Evolutionary conservation across 225 moss, liverwort and hornwort genomes (phyloP).

Genomic region (Physcomitrium patens): DNA sequence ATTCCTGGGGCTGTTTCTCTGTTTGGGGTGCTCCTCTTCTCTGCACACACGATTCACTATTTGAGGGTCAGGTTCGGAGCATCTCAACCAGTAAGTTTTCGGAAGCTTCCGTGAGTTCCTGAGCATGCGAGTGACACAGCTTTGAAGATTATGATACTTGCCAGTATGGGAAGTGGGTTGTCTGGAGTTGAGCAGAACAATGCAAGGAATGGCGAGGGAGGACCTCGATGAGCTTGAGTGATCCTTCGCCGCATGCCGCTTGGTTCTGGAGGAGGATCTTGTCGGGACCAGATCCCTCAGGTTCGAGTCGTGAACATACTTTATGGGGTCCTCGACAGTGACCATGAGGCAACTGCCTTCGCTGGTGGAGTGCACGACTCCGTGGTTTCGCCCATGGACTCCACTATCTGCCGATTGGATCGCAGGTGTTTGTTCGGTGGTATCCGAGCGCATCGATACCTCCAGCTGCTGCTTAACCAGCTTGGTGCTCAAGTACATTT

Average conservation of each 20-base stretch:
- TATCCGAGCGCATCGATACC: neutral
- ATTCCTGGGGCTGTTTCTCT: neutral
- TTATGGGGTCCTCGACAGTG: slow-evolving; percentile 26
- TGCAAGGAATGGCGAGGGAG: neutral
- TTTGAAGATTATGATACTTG: too few relatives aligned
- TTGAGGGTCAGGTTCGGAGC: too few relatives aligned
- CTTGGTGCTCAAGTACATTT: slow-evolving; percentile 64
- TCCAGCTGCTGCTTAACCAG: slow-evolving; percentile 27
- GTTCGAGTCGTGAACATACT: slow-evolving; percentile 12
- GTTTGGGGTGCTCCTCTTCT: slow-evolving; percentile 26
- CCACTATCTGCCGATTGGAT: neutral
- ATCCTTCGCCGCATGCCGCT: slow-evolving; percentile 5
- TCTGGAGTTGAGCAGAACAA: neutral
- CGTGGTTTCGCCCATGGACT: neutral
- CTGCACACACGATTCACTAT: neutral
- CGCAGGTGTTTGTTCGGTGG: neutral
- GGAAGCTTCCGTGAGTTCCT: too few relatives aligned
- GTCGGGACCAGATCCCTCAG: neutral
- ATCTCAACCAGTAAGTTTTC: too few relatives aligned
- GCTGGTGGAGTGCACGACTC: neutral
- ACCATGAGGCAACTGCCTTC: slow-evolving; percentile 18
- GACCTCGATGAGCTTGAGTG: slow-evolving; percentile 26
- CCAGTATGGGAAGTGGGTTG: too few relatives aligned
- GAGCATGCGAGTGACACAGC: too few relatives aligned
- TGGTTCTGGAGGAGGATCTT: neutral